Evolutionary conservation across 768 basidiomycete species (phyloP), one percentile per base, ranked within the genome.

Genomic region (Psilocybe cyanescens): DNA sequence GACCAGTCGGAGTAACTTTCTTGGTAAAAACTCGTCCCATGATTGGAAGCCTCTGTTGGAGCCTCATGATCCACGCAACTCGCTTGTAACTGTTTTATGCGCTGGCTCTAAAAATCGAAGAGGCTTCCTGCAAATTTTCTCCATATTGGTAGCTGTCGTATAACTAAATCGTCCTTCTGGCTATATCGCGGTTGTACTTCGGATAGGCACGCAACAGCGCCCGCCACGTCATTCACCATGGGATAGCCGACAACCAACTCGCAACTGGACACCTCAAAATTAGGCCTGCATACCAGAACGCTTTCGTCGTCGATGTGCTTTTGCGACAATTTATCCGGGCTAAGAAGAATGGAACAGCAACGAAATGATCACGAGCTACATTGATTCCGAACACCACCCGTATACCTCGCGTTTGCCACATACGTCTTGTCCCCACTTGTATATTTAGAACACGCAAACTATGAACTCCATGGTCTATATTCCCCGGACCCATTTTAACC

Each of bases 141-240:
- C 52, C 53, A 59, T 59, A 57, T 24, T 56, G 58, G 66, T 35
- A 62, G 29, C 44, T 62, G 61, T 67, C 45, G 29, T 52, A 24
- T 31, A 45, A 54, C 37, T 52, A 33, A 49, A 58, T 62, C 50
- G 51, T 55, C 48, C 56, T 57, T 70, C 71, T 54, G 74, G 68
- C 64, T 72, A 73, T 73, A 66, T 59, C 28, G 52, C 74, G 74
- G 74, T 52, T 60, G 59, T 72, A 65, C 60, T 56, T 73, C 72
- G 72, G 72, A 63, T 50, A 44, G 39, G 49, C 31, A 8, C 11
- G 28, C 33, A 39, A 35, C 46, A 58, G 24, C 47, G 47, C 45
- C 55, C 68, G 67, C 66, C 67, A 69, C 74, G 73, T 72, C 73
- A 71, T 60, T 59, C 63, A 49, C 57, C 58, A 57, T 55, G 59